phyloP scores from a whole-genome alignment of 164 flowering plant genomes.

The Brasenia schreberi region DNA sequence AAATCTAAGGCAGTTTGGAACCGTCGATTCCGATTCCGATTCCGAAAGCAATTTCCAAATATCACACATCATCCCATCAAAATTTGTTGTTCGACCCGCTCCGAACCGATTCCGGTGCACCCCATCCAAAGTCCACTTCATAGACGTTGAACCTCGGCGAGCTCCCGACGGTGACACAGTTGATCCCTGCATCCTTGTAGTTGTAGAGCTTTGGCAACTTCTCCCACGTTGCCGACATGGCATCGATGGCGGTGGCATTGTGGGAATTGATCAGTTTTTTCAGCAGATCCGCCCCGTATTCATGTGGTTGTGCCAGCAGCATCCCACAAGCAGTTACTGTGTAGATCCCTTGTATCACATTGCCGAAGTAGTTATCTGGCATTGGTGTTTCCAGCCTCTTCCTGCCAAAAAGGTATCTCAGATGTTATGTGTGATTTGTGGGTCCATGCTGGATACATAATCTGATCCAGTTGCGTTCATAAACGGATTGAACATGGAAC shows the following conservation, averaged over 20 bases:
- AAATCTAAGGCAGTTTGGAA: too few relatives aligned
- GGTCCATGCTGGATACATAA: too few relatives aligned
- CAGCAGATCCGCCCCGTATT: constrained; percentile 34
- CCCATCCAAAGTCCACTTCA: constrained; percentile 86
- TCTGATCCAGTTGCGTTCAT: too few relatives aligned
- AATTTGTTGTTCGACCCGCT: constrained; percentile 80
- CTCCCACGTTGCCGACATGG: constrained; percentile 65
- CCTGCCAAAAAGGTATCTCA: constrained; percentile 26
- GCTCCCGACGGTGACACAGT: constrained; percentile 87
- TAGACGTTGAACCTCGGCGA: constrained; percentile 89
- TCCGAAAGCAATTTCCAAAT: too few relatives aligned
- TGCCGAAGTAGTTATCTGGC: constrained; percentile 81
- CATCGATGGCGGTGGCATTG: constrained; percentile 48
- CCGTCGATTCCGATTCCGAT: too few relatives aligned
- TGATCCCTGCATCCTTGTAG: constrained; percentile 80
- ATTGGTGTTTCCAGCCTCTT: constrained; percentile 71
- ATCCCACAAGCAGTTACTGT: constrained; percentile 63
- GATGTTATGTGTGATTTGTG: neutral
- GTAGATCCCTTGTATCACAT: constrained; percentile 88
- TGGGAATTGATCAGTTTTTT: constrained; percentile 47
- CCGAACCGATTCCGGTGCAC: constrained; percentile 64
- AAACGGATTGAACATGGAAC: too few relatives aligned
- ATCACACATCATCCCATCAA: constrained; percentile 72
- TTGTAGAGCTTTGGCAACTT: constrained; percentile 49
- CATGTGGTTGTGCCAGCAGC: constrained; percentile 31